Base-by-base conservation (phyloP, 2,329 filamentous ascomycete genomes). In the Aspergillus sp. region DNA sequence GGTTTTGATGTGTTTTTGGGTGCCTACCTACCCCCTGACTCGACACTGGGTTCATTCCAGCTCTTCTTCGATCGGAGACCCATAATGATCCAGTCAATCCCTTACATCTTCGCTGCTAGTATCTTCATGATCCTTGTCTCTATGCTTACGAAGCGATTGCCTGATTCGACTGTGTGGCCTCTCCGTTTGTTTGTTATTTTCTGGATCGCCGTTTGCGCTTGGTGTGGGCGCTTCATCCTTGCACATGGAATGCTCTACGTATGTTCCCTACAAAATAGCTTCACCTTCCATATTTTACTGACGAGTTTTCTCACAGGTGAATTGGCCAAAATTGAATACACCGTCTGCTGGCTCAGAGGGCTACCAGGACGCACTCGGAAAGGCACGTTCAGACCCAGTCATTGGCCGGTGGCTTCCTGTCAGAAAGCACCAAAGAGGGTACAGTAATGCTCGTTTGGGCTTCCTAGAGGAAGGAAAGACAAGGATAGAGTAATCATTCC, bases 401-500 rank as follows among this genome's bases (percentile, higher is more conserved):
- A 77, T 97, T 38, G 93, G 93, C 3, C 71, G 79, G 10, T 79
- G 95, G 48, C 77, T 94, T 19, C 62, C 67, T 30, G 52, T 59
- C 6, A 75, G 78, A 27, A 73, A 70, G 48, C 90, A 95, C 61
- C 88, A 95, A 68, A 77, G 90, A 11, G 89, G 90, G 3, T 79
- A 88, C 49, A 95, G 89, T 69, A 88, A 87, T 52, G 85, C 86
- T 35, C 78, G 88, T 49, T 84, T 94, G 56, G 78, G 88, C 29
- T 93, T 86, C 56, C 81, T 94, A 43, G 93, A 98, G 67, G 93
- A 98, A 70, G 93, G 93, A 42, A 98, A 98, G 79, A 98, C 96
- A 79, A 88, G 93, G 65, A 94, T 95, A 61, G 93, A 98, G 52
- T 73, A 64, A 49, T 28, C 27, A 4, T 9, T 27, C 27, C 7